Evolutionary conservation across 1,284 basidiomycete species (phyloP), one percentile per base, ranked within the genome.

Genomic region (Exsudoporus floridanus): DNA sequence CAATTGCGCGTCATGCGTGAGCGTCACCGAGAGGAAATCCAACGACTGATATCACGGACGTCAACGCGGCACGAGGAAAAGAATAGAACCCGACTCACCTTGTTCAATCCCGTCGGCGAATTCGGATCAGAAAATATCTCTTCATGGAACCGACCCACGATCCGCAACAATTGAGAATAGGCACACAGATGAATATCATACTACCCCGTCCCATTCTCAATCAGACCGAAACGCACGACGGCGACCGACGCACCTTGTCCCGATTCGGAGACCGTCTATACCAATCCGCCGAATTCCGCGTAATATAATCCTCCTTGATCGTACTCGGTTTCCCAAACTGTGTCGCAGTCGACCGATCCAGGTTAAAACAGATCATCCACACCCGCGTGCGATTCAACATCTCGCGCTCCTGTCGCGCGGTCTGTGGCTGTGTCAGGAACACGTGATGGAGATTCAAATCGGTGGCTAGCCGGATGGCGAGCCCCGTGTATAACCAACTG

Each of bases 301-400:
- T 80, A 62, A 92, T 85, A 57, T 80, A 90, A 64, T 93, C 89
- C 62, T 92, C 91, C 65, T 87, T 88, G 64, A 94, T 88, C 23
- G 89, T 91, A 23, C 85, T 85, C 4, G 90, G 89, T 69, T 93
- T 93, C 19, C 92, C 91, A 65, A 92, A 90, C 69, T 94, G 92
- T 16, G 90, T 90, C 12, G 90, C 84, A 3, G 85, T 88, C 30
- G 86, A 90, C 18, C 88, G 81, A 69, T 94, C 92, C 48, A 93
- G 62, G 65, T 90, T 90, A 72, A 88, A 92, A 69, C 91, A 93
- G 52, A 90, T 86, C 78, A 92, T 82, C 92, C 91, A 94, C 19
- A 89, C 84, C 16, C 92, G 77, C 37, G 82, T 83, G 53, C 86
- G 82, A 67, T 94, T 94, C 61, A 94, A 69, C 40, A 89, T 78